Conservation (phyloP, 371 early-diverging fungal species). For the Mucor saturninus region DNA sequence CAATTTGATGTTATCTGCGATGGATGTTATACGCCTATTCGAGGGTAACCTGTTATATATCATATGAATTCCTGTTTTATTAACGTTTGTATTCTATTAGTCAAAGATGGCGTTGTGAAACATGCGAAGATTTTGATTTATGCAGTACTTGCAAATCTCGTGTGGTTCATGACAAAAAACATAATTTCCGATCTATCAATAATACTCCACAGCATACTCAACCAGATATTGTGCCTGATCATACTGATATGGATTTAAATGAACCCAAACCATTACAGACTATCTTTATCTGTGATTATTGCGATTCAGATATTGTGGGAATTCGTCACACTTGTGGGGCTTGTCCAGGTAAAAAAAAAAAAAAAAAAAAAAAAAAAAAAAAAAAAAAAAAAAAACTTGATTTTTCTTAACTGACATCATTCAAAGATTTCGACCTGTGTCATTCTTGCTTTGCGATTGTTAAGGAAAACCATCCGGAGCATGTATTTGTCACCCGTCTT, state of each 20-base stretch:
- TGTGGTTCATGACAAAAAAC: slow-evolving; percentile 27
- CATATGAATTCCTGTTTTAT: neutral
- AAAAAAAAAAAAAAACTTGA: neutral
- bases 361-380: neutral
- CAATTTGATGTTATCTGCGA: slow-evolving; percentile 49
- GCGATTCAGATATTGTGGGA: slow-evolving; percentile 49
- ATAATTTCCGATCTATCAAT: slow-evolving; percentile 35
- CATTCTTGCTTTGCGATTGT: slow-evolving; percentile 45
- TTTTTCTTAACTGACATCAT: slow-evolving; percentile 13
- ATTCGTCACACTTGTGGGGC: slow-evolving; percentile 52
- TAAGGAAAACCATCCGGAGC: slow-evolving; percentile 38
- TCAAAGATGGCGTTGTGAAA: slow-evolving; percentile 44
- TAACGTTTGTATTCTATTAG: slow-evolving; percentile 4
- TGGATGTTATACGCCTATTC: slow-evolving; percentile 42
- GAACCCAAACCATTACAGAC: neutral
- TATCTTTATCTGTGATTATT: slow-evolving; percentile 51
- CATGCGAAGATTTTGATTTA: slow-evolving; percentile 57
- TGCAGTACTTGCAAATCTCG: slow-evolving; percentile 48
- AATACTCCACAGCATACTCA: neutral
- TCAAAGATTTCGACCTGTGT: slow-evolving; percentile 57
- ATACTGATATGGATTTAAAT: neutral
- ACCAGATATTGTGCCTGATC: neutral
- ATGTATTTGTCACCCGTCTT: slow-evolving; percentile 41
- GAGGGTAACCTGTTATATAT: slow-evolving; percentile 28
- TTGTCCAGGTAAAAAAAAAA: slow-evolving; percentile 29